These are phyloP conservation scores for Boletus rex-veris DNA, from an alignment of 768 basidiomycete genomes.

Conservation along the genomic window DNA sequence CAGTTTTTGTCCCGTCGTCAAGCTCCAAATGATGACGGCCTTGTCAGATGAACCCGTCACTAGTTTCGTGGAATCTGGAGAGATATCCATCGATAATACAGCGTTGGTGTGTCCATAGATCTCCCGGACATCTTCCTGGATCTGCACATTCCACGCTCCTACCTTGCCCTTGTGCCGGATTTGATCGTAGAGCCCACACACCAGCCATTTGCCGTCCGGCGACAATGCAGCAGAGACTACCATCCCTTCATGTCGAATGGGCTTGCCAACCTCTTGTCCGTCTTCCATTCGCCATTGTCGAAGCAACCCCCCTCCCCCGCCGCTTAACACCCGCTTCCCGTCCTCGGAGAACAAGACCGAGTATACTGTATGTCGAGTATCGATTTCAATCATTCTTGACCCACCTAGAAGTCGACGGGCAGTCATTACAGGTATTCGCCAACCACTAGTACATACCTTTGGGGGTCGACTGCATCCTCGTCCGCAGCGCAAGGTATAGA, in stretches of 20 bases:
- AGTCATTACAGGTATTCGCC: not conserved
- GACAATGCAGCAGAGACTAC: not conserved
- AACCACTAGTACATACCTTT: not conserved
- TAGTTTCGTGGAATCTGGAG: not conserved
- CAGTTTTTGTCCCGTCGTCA: not conserved
- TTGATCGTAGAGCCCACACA: not conserved
- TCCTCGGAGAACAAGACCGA: not conserved
- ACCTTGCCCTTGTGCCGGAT: not conserved
- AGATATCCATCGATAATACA: not conserved
- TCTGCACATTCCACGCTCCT: not conserved
- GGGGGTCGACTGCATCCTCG: not conserved
- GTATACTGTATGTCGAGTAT: not conserved
- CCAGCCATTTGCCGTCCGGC: not conserved
- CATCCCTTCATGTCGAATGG: not conserved
- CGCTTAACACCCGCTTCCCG: not conserved
- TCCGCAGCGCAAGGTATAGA: too few relatives aligned
- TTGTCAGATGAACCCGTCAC: not conserved
- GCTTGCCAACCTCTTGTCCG: not conserved
- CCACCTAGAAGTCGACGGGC: not conserved
- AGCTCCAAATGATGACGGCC: not conserved
- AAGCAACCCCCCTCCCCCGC: not conserved
- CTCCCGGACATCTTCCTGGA: not conserved
- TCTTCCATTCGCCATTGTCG: not conserved
- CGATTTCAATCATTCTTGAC: not conserved
- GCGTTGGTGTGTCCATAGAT: not conserved